Percentiles rank a stretch among this genome's conserved stretches.
These are phyloP conservation scores for Coprinopsis cinerea DNA, from an alignment of 768 basidiomycete genomes.

Conservation along the genomic window DNA sequence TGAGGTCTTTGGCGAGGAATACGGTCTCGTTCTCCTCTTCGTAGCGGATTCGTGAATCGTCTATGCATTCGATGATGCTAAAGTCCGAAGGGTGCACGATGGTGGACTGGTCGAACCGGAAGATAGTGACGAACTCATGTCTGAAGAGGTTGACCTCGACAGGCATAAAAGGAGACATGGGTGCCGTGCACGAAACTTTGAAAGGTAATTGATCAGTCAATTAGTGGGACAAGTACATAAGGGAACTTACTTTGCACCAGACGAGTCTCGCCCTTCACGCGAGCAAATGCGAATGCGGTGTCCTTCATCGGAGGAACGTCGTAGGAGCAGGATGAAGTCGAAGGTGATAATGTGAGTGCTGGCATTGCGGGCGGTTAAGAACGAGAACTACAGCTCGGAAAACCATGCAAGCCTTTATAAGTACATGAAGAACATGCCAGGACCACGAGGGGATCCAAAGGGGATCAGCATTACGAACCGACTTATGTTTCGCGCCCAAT, in stretches of 20 bases:
- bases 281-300: conserved; percentile 49
- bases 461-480: conserved; percentile 11
- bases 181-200: conserved; percentile 32
- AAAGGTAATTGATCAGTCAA: conserved; percentile 3
- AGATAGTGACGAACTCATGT: conserved; percentile 62
- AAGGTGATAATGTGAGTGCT: neutral
- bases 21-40: conserved; percentile 57
- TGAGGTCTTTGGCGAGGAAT: conserved; percentile 48
- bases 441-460: conserved; percentile 36
- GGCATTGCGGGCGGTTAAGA: conserved; percentile 5
- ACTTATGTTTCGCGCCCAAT: conserved; percentile 7
- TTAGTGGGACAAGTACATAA: conserved; percentile 2
- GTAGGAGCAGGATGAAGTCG: conserved; percentile 7
- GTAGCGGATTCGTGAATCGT: conserved; percentile 41
- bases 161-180: conserved; percentile 38
- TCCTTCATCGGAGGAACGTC: conserved; percentile 28
- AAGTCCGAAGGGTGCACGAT: conserved; percentile 47
- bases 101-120: conserved; percentile 42
- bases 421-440: conserved; percentile 27
- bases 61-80: conserved; percentile 45
- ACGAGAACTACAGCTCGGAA: conserved; percentile 5
- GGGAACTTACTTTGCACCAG: conserved; percentile 64
- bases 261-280: conserved; percentile 49
- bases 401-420: conserved; percentile 38
- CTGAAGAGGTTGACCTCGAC: conserved; percentile 50